These are phyloP conservation scores for Corynespora cassiicola DNA, from an alignment of 2,329 filamentous ascomycete species.

Conservation along the genomic window DNA sequence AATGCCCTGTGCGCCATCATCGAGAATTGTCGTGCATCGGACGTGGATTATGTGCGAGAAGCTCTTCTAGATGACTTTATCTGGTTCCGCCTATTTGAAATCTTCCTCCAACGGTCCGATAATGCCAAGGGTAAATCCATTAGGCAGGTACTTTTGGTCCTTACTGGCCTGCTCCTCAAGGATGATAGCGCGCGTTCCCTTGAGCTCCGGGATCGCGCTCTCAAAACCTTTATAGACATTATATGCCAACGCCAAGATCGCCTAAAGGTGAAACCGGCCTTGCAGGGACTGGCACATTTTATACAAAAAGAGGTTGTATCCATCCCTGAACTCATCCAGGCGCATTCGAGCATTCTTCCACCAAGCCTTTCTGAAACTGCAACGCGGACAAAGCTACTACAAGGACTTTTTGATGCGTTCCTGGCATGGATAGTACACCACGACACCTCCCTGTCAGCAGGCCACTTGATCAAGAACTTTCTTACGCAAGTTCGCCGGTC, in stretches of 20 bases:
- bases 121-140: constrained; percentile 55
- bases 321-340: constrained; percentile 45
- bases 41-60: constrained; percentile 29
- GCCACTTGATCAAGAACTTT: constrained; percentile 45
- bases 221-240: constrained; percentile 60
- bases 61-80: constrained; percentile 42
- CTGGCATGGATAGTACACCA: constrained; percentile 48
- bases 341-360: constrained; percentile 38
- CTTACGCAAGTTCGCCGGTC: constrained; percentile 33
- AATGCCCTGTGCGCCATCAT: constrained; percentile 55
- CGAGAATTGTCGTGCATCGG: constrained; percentile 45
- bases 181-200: constrained; percentile 22
- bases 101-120: constrained; percentile 52
- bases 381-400: too few relatives aligned
- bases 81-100: constrained; percentile 47
- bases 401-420: too few relatives aligned
- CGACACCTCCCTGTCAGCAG: constrained; percentile 47
- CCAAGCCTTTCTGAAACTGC: too few relatives aligned
- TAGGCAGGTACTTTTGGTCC: constrained; percentile 51
- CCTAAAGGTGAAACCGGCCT: constrained; percentile 71
- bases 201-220: constrained; percentile 32
- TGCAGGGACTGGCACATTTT: constrained; percentile 72
- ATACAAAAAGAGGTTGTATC: constrained; percentile 65
- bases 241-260: constrained; percentile 67
- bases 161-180: constrained; percentile 46